A percentile compares a stretch with the other conserved stretches of the same genome.
phyloP scores from a whole-genome alignment of 169 alveolate species.

The Plasmodium gonderi region DNA sequence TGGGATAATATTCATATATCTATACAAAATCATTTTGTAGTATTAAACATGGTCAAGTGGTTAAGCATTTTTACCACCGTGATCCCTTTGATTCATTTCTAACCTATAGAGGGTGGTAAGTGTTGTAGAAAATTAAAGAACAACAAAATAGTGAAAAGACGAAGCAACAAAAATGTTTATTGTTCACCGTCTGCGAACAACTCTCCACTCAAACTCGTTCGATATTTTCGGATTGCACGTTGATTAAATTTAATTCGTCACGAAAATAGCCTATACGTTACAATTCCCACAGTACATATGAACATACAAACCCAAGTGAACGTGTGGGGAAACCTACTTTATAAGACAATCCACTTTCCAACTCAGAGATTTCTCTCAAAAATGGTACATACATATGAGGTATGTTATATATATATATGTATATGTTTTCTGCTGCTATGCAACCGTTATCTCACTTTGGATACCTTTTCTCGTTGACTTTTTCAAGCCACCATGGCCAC shows the following conservation, averaged over 20 bases:
- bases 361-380: neutral
- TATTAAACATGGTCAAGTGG: neutral
- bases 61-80: neutral
- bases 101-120: too few relatives aligned
- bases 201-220: too few relatives aligned
- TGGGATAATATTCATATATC: neutral
- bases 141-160: neutral
- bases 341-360: neutral
- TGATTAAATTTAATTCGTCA: too few relatives aligned
- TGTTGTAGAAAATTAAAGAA: neutral
- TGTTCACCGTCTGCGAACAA: too few relatives aligned
- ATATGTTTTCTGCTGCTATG: neutral
- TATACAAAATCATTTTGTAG: neutral
- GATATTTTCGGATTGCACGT: too few relatives aligned
- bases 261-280: neutral
- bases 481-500: constrained; percentile 75
- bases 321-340: neutral
- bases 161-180: too few relatives aligned
- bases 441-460: neutral
- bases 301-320: neutral
- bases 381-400: neutral
- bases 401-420: neutral
- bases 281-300: neutral
- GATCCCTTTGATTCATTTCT: neutral
- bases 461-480: constrained; percentile 59